Conservation (phyloP, 805 yeast genomes). For the Dipodascus geniculatus region DNA sequence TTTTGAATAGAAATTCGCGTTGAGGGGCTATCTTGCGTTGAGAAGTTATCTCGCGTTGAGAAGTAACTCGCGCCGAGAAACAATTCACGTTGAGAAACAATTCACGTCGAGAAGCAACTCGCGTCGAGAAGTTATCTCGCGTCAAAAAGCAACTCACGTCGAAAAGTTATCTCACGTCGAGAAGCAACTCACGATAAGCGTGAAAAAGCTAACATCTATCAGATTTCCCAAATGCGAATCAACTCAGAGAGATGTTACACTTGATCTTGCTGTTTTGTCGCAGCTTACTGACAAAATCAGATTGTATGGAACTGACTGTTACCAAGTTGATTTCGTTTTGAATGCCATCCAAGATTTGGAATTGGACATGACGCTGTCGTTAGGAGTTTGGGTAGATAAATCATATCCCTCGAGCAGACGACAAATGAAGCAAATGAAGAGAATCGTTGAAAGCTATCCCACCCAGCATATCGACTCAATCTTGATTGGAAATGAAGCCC, state of each 20-base stretch:
- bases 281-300: conserved; percentile 46
- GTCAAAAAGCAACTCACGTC: too few relatives aligned
- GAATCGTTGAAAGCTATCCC: conserved; percentile 34
- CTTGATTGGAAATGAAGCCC: conserved; percentile 51
- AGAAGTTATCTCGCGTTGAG: too few relatives aligned
- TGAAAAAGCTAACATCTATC: neutral
- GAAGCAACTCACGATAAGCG: too few relatives aligned
- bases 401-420: conserved; percentile 33
- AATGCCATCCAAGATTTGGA: conserved; percentile 40
- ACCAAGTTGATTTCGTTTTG: conserved; percentile 40
- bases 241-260: conserved; percentile 34
- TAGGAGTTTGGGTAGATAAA: conserved; percentile 53
- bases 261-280: conserved; percentile 47
- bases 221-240: conserved; percentile 40
- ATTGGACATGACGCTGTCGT: conserved; percentile 42
- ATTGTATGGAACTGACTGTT: conserved; percentile 51
- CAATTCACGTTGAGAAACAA: too few relatives aligned
- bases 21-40: too few relatives aligned
- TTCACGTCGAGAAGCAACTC: too few relatives aligned
- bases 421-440: conserved; percentile 37
- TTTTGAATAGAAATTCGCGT: neutral
- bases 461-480: conserved; percentile 37
- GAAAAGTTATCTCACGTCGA: too few relatives aligned
- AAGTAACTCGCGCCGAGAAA: too few relatives aligned
- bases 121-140: too few relatives aligned